Percentiles rank a stretch among this genome's conserved stretches.
Conservation (phyloP, 768 basidiomycete genomes). For the Boletus reticulatus region DNA sequence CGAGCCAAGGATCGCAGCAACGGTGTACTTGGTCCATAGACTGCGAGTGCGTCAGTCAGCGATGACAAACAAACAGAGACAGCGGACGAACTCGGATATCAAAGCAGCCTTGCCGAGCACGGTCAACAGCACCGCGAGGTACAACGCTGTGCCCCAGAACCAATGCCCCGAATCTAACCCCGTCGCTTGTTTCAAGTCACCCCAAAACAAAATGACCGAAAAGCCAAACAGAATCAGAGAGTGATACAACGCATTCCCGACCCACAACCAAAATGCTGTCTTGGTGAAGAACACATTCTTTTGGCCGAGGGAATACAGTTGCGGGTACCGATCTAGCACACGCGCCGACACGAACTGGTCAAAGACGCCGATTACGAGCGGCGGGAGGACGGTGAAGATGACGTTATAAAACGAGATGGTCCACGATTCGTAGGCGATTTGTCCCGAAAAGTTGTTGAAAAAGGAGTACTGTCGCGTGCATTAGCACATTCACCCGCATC, state of each 20-base stretch:
- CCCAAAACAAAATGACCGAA: conserved; percentile 60
- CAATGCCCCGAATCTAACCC: conserved; percentile 92
- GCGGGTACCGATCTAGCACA: conserved; percentile 95
- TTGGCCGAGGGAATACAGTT: conserved; percentile 93
- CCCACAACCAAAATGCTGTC: conserved; percentile 90
- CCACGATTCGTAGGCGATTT: conserved; percentile 99
- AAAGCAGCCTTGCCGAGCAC: conserved; percentile 94
- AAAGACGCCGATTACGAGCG: conserved; percentile 95
- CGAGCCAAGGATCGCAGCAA: conserved; percentile 96
- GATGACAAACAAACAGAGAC: neutral
- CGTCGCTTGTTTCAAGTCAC: conserved; percentile 76
- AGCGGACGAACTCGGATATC: conserved; percentile 84
- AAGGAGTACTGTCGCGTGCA: conserved; percentile 76
- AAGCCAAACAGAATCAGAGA: conserved; percentile 5
- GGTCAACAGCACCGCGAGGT: conserved; percentile 88
- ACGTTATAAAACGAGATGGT: conserved; percentile 97
- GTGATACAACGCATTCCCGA: conserved; percentile 86
- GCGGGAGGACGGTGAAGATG: conserved; percentile 92
- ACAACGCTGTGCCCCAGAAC: conserved; percentile 99
- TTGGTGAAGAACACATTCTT: conserved; percentile 91
- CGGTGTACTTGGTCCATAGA: conserved; percentile 99
- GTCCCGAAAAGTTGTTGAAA: conserved; percentile 99
- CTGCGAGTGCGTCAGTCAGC: conserved; percentile 39
- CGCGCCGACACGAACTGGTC: conserved; percentile 98
- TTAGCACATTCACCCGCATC: neutral